These are phyloP conservation scores for Coemansia sp. DNA, from an alignment of 192 early-diverging fungal species.

Conservation along the genomic window DNA sequence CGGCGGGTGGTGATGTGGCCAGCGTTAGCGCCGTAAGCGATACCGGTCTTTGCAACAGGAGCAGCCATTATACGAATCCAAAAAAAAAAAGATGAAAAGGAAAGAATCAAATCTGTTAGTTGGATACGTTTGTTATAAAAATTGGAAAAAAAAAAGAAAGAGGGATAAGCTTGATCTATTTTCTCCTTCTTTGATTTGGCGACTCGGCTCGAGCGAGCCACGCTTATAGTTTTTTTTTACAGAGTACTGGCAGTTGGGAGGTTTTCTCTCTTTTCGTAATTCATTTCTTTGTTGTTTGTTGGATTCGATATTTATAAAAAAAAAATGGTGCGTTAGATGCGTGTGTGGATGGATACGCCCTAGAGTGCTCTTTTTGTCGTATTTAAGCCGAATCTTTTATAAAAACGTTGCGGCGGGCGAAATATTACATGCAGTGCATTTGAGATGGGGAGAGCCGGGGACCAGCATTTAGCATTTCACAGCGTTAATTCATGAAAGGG, in stretches of 20 bases:
- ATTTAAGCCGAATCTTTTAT: not conserved
- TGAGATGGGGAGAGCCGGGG: too few species aligned
- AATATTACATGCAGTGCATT: too few species aligned
- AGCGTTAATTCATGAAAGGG: too few species aligned
- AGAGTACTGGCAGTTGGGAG: conserved; percentile 2
- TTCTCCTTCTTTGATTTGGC: not conserved
- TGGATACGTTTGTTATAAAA: conserved; percentile 14
- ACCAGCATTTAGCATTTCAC: too few species aligned
- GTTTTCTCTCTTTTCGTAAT: conserved; percentile 1
- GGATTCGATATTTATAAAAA: conserved; percentile 39
- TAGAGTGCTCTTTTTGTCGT: not conserved
- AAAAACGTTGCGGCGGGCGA: too few species aligned
- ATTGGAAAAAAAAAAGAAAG: conserved; percentile 8
- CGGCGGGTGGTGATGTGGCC: conserved; percentile 84
- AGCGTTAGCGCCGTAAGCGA: conserved; percentile 87
- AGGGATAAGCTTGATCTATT: too few species aligned
- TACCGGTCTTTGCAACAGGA: conserved; percentile 71
- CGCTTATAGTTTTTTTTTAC: too few species aligned
- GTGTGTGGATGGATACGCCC: conserved; percentile 22
- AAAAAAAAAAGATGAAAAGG: conserved; percentile 4
- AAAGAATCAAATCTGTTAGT: conserved; percentile 10
- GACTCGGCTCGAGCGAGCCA: conserved; percentile 5
- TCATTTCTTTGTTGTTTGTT: conserved; percentile 15
- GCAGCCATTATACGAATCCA: conserved; percentile 55
- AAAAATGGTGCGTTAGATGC: conserved; percentile 52